Evolutionary conservation across 2,329 filamentous ascomycete genomes (phyloP).

Genomic region (Pseudocercospora pini-densiflorae): DNA sequence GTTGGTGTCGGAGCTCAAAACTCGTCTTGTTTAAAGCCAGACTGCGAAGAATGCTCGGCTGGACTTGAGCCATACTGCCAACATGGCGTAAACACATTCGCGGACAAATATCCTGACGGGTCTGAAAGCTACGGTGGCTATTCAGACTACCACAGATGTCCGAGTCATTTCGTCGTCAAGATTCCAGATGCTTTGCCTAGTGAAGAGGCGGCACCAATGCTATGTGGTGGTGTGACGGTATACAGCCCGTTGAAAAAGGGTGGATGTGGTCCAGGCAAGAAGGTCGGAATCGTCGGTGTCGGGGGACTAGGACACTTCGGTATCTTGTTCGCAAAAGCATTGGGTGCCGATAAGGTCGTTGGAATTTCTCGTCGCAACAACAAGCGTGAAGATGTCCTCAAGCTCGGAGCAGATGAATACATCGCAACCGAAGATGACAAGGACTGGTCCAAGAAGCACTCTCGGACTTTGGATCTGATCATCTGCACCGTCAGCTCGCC

Average conservation of each 20-base stretch:
- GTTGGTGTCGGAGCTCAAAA: slow-evolving; percentile 58
- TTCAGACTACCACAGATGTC: slow-evolving; percentile 56
- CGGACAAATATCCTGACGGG: slow-evolving; percentile 36
- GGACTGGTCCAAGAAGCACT: slow-evolving; percentile 64
- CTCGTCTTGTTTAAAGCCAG: slow-evolving; percentile 50
- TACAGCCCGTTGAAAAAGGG: slow-evolving; percentile 71
- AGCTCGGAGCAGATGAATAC: slow-evolving; percentile 64
- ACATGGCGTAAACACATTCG: slow-evolving; percentile 39
- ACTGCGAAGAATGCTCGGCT: slow-evolving; percentile 59
- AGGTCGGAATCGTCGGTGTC: slow-evolving; percentile 70
- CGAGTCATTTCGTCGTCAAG: slow-evolving; percentile 60
- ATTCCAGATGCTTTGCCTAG: slow-evolving; percentile 58
- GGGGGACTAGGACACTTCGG: slow-evolving; percentile 61
- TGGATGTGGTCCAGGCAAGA: slow-evolving; percentile 70
- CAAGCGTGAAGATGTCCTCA: slow-evolving; percentile 65
- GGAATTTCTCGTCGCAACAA: slow-evolving; percentile 64
- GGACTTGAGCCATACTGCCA: slow-evolving; percentile 42
- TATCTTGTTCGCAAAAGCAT: slow-evolving; percentile 70
- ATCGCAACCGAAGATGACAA: slow-evolving; percentile 63
- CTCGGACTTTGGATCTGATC: slow-evolving; percentile 61
- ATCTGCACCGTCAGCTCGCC: slow-evolving; percentile 62
- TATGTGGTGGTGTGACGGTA: slow-evolving; percentile 78
- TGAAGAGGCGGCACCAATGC: slow-evolving; percentile 67
- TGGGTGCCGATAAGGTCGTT: slow-evolving; percentile 69
- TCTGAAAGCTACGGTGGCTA: slow-evolving; percentile 67